These are phyloP conservation scores for Phytophthora pistaciae DNA, from an alignment of 352 stramenopile species.

Conservation along the genomic window DNA sequence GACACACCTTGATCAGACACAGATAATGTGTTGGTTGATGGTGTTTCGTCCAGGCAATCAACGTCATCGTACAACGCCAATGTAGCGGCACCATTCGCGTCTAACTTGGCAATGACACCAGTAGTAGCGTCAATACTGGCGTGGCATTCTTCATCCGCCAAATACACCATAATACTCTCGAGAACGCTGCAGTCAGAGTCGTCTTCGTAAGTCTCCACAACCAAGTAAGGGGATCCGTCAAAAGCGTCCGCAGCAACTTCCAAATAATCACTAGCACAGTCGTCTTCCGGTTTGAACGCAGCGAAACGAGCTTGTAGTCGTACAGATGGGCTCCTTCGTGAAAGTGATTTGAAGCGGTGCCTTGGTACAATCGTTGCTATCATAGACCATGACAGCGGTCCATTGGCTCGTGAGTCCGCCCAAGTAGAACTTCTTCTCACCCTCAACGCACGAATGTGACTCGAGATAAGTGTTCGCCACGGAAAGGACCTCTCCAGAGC, in stretches of 20 bases:
- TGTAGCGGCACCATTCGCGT: neutral
- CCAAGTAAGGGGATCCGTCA: neutral
- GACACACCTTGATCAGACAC: neutral
- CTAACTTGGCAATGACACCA: neutral
- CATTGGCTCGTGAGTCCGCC: neutral
- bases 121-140: neutral
- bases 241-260: neutral
- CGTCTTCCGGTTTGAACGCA: neutral
- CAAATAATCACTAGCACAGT: slow-evolving; percentile 1
- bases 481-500: neutral
- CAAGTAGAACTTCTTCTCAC: neutral
- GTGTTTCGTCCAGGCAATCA: neutral
- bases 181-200: neutral
- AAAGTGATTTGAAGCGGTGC: neutral
- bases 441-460: slow-evolving; percentile 3
- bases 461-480: neutral
- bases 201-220: neutral
- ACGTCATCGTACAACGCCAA: neutral
- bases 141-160: neutral
- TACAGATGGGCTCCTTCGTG: neutral
- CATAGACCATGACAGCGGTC: neutral
- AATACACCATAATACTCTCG: neutral
- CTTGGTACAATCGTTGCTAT: neutral
- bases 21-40: neutral
- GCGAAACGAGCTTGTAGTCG: neutral